These are phyloP conservation scores for Chaetomium tenue DNA, from an alignment of 495 filamentous ascomycete species.

Conservation along the genomic window DNA sequence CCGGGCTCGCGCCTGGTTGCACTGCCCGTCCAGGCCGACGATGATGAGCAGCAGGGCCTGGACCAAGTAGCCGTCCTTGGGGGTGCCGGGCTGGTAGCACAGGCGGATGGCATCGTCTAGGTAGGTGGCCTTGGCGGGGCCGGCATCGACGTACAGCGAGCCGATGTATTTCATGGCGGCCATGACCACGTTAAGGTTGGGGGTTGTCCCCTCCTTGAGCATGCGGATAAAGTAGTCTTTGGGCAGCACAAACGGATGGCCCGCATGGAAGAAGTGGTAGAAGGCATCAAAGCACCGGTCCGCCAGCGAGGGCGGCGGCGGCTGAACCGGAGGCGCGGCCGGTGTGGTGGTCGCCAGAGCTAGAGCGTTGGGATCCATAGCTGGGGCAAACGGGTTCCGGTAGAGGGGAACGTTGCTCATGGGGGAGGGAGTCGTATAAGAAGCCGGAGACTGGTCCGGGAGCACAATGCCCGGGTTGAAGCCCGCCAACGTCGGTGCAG, in stretches of 20 bases:
- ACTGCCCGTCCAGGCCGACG: conserved; percentile 73
- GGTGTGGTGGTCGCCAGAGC: conserved; percentile 30
- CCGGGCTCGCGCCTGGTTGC: conserved; percentile 63
- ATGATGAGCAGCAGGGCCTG: conserved; percentile 76
- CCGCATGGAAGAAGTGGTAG: conserved; percentile 63
- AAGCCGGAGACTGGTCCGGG: conserved; percentile 40
- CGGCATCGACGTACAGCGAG: conserved; percentile 57
- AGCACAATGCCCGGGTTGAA: conserved; percentile 43
- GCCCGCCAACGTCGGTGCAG: conserved; percentile 32
- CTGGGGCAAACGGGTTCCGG: conserved; percentile 37
- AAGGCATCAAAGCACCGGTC: conserved; percentile 57
- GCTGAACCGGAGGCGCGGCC: conserved; percentile 26
- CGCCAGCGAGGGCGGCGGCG: conserved; percentile 38
- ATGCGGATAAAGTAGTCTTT: conserved; percentile 47
- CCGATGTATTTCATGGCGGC: conserved; percentile 70
- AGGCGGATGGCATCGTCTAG: conserved; percentile 58
- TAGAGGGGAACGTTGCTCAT: conserved; percentile 39
- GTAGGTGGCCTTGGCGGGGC: conserved; percentile 50
- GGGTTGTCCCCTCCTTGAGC: conserved; percentile 40
- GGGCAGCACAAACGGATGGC: conserved; percentile 65
- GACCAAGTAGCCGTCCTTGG: conserved; percentile 64
- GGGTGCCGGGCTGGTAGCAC: conserved; percentile 48
- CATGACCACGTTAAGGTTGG: conserved; percentile 45
- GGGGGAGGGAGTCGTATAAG: conserved; percentile 37
- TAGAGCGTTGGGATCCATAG: conserved; percentile 33